phyloP scores from a whole-genome alignment of 225 moss, liverwort and hornwort genomes.

The Bryoerythrophyllum caledonicum region DNA sequence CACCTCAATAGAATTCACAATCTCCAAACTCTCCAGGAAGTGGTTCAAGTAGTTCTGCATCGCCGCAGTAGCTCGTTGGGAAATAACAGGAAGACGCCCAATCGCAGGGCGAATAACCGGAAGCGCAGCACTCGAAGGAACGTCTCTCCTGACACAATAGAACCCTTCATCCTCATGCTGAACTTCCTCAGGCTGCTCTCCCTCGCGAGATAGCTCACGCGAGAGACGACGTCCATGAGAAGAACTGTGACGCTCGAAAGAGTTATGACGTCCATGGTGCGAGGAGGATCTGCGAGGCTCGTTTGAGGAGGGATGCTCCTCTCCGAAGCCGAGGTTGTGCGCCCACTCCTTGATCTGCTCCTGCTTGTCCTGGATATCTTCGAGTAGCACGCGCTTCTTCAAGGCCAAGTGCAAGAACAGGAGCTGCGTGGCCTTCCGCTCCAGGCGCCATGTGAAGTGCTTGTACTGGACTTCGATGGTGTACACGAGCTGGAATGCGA shows the following conservation, averaged over 20 bases:
- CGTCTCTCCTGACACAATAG: too few relatives aligned
- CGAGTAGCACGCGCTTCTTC: conserved; percentile 46
- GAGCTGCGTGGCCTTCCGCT: conserved; percentile 50
- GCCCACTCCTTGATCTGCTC: conserved; percentile 57
- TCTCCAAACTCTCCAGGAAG: conserved; percentile 51
- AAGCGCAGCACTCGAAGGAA: conserved; percentile 48
- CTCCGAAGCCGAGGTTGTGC: conserved; percentile 52
- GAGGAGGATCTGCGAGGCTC: conserved; percentile 21
- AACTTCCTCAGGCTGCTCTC: conserved; percentile 28
- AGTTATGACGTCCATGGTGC: conserved; percentile 28
- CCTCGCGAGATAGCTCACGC: conserved; percentile 34
- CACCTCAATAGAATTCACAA: conserved; percentile 47
- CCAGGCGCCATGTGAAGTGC: conserved; percentile 50
- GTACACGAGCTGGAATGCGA: conserved; percentile 55
- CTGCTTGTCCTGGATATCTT: conserved; percentile 57
- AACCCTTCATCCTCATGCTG: too few relatives aligned
- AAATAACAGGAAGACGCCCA: conserved; percentile 42
- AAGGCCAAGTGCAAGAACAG: conserved; percentile 50
- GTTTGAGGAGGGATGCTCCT: conserved; percentile 39
- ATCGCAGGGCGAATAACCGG: conserved; percentile 50
- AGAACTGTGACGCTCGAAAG: conserved; percentile 35
- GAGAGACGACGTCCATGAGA: conserved; percentile 32
- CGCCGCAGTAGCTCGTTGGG: conserved; percentile 41
- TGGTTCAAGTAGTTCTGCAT: conserved; percentile 56
- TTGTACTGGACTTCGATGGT: conserved; percentile 46